Evolutionary conservation across 1,284 basidiomycete species (phyloP).

Genomic region (Sphaerobolus stellatus): DNA sequence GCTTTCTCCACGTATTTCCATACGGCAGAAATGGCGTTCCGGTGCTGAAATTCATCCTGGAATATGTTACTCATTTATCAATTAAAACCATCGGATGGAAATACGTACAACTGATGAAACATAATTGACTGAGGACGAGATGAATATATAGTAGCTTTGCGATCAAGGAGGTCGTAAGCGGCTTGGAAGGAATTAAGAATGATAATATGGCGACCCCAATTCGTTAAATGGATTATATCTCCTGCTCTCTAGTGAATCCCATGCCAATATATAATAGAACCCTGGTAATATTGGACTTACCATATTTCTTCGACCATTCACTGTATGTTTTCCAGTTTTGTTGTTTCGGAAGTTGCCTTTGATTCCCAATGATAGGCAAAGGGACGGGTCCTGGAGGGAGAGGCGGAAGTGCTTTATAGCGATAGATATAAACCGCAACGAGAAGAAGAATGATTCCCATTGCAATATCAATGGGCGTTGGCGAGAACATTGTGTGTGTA

Average conservation of each 20-base stretch:
- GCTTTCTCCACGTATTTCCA: slow-evolving; percentile 40
- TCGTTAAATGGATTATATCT: not conserved
- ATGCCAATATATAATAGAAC: too few relatives aligned
- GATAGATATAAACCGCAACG: too few relatives aligned
- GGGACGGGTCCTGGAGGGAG: not conserved
- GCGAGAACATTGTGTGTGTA: too few relatives aligned
- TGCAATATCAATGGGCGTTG: too few relatives aligned
- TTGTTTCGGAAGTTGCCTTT: not conserved
- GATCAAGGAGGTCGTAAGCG: not conserved
- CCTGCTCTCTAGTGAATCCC: too few relatives aligned
- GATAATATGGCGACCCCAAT: not conserved
- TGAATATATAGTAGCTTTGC: slow-evolving; percentile 6
- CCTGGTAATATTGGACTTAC: not conserved
- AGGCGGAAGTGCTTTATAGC: too few relatives aligned
- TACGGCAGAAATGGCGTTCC: slow-evolving; percentile 42
- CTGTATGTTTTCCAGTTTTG: not conserved
- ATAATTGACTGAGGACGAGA: not conserved
- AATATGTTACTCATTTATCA: not conserved
- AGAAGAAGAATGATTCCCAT: too few relatives aligned
- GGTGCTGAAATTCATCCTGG: slow-evolving; percentile 48
- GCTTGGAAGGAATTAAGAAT: not conserved
- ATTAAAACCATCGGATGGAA: not conserved
- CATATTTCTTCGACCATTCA: not conserved
- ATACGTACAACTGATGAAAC: not conserved
- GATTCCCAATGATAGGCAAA: not conserved